These are phyloP conservation scores for Phaeosphaeria sp. DNA, from an alignment of 2,329 filamentous ascomycete species.

Conservation along the genomic window DNA sequence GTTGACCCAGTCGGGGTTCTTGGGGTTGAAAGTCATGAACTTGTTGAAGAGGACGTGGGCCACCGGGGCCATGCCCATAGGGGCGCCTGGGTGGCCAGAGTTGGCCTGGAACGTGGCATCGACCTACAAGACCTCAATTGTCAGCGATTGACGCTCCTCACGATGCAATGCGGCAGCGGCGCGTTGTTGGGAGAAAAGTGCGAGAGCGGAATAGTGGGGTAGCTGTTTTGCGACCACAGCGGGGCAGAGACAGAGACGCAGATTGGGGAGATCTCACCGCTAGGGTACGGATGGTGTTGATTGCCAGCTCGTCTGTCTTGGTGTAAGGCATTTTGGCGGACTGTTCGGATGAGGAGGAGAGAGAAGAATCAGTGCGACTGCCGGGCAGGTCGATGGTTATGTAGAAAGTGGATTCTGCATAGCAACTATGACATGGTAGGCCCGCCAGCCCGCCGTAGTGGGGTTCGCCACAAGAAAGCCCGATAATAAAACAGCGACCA, in stretches of 20 bases:
- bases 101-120: constrained; percentile 97
- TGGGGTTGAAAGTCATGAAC: constrained; percentile 99
- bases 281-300: constrained; percentile 97
- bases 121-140: constrained; percentile 66
- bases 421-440: not conserved
- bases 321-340: constrained; percentile 78
- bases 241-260: constrained; percentile 16
- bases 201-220: constrained; percentile 32
- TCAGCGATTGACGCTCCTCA: constrained; percentile 40
- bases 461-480: constrained; percentile 16
- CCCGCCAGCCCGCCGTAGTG: constrained; percentile 2
- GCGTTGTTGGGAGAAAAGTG: constrained; percentile 29
- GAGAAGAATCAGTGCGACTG: constrained; percentile 11
- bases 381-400: constrained; percentile 19
- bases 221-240: constrained; percentile 25
- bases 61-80: constrained; percentile 95
- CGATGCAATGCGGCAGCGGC: constrained; percentile 7
- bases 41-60: constrained; percentile 98
- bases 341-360: constrained; percentile 19
- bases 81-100: constrained; percentile 97
- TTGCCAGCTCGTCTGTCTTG: constrained; percentile 86
- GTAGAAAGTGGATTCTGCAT: constrained; percentile 13
- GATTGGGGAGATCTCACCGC: constrained; percentile 71
- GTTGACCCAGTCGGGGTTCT: constrained; percentile 97
- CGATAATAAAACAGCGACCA: constrained; percentile 16